Conservation (phyloP, 495 filamentous ascomycete species). For the Penicillium cinerascens region DNA sequence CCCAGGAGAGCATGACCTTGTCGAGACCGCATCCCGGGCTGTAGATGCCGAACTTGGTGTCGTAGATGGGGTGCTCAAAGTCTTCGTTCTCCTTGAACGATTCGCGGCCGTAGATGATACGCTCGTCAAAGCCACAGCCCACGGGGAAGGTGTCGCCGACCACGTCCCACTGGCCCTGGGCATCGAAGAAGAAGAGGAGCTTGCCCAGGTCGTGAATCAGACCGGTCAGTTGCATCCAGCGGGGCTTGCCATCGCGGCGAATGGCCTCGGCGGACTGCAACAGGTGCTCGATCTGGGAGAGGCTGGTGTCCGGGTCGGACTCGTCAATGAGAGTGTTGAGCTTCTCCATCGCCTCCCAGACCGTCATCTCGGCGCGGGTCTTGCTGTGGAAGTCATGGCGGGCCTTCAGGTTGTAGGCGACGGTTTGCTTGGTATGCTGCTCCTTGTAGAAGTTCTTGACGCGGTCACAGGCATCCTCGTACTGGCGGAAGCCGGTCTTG, state of each 20-base stretch:
- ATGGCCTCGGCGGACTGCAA: conserved; percentile 86
- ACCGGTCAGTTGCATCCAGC: conserved; percentile 88
- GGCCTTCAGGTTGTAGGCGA: conserved; percentile 76
- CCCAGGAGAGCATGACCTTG: conserved; percentile 86
- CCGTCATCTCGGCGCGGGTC: conserved; percentile 67
- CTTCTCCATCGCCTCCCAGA: conserved; percentile 90
- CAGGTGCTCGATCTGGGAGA: conserved; percentile 84
- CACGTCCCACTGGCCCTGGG: conserved; percentile 85
- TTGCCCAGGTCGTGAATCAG: conserved; percentile 91
- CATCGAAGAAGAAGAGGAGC: conserved; percentile 78
- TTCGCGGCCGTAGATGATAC: conserved; percentile 71
- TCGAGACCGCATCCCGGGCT: conserved; percentile 70
- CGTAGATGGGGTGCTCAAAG: conserved; percentile 59
- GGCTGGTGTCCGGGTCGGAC: conserved; percentile 79
- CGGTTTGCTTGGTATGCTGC: conserved; percentile 80
- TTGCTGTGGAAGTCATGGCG: conserved; percentile 67
- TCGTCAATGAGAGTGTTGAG: conserved; percentile 87
- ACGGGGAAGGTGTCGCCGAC: conserved; percentile 91
- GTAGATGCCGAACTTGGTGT: conserved; percentile 75
- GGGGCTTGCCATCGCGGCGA: conserved; percentile 80
- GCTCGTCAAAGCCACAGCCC: conserved; percentile 73
- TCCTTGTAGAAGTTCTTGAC: conserved; percentile 81
- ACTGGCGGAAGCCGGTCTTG: conserved; percentile 77
- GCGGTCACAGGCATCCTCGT: conserved; percentile 71
- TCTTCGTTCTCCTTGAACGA: conserved; percentile 74